Base-by-base conservation (phyloP, 768 basidiomycete species). In the Rhizopogon roseolus region DNA sequence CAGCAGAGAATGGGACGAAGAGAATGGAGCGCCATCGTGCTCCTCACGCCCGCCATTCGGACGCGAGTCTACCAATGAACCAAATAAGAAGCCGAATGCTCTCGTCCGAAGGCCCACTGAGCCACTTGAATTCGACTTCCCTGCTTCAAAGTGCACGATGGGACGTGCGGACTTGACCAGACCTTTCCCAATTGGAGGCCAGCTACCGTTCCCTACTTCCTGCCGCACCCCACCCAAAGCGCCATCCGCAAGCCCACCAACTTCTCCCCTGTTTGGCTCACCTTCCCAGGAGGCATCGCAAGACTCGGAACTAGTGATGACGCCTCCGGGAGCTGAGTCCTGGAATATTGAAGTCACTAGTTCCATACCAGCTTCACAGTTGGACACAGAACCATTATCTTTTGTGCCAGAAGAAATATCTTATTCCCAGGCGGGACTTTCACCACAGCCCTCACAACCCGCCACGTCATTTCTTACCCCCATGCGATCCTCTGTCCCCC, bases 251-350 rank as follows among this genome's bases (percentile, higher is more conserved):
- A 66, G 60, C 49, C 65, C 60, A 48, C 62, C 51, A n/a, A 60
- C 55, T 41, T 69, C 53, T 59, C 67, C 71, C 36, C 62, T 70
- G 14, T 36, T 48, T 14, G 46, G 46, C 4, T 66, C 62, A 16
- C 67, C 61, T 19, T 61, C 60, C 7, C 60, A 55, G 29, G 29
- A 57, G 19, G 54, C 68, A 52, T 79, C 80, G 6, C 77, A 81
- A 61, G 76, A 74, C 28, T 71, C 75, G 3, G 77, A 79, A 17
- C 64, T 66, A 50, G 66, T 82, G 52, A 70, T 75, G 41, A 81
- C 84, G 1, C 82, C 85, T 10, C 52, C 77, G 29, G 71, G 78
- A 22, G 32, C 22, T 38, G 34, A 53, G 59, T 49, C 66, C 68
- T 13, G 57, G 74, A 65, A 64, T 29, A 56, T 70, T 28, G 52